Base-by-base conservation (phyloP, 441 rosid genomes). In the Kokia cookei region DNA sequence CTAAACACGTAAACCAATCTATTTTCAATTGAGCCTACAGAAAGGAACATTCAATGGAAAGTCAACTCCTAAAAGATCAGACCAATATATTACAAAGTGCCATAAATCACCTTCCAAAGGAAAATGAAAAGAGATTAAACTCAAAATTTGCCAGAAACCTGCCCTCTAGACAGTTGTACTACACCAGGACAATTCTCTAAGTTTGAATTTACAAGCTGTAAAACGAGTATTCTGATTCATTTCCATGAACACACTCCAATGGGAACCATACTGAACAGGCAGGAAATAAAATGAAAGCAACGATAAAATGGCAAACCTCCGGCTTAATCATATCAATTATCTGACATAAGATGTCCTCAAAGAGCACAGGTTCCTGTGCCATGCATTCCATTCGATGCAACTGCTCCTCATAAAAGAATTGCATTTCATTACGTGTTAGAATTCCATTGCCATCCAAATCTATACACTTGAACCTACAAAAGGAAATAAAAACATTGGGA, bases 301-400 rank as follows among this genome's bases (percentile, higher is more conserved):
- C 65, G 67, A 73, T 51, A 47, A 65, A 37, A 67, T 54, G 73
- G 63, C 72, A 61, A 72, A 95, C 99, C 91, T 91, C 88, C 37
- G 97, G 93, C 79, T 89, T 89, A 78, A 93, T 86, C 99, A 95
- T 95, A 82, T 95, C 99, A 69, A 93, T 90, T 80, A 95, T 87
- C 83, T 95, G 99, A 84, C 99, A 95, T 47, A 95, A 77, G 71
- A 95, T 93, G 86, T 95, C 99, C 84, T 95, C 99, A 82, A 93
- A 93, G 45, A 95, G 86, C 50, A 95, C 99, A 19, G 98, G 98
- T 76, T 95, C 99, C 80, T 95, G 99, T 1, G 96, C 98, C 99
- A 95, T 89, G 83, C 99, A 95, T 77, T 95, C 99, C 98, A 95
- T 95, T 73, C 99, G 90, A 86, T 95, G 99, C 80, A 95, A 80